Conservation (phyloP, 805 yeast species). For the Monosporozyma yasuniensis region DNA sequence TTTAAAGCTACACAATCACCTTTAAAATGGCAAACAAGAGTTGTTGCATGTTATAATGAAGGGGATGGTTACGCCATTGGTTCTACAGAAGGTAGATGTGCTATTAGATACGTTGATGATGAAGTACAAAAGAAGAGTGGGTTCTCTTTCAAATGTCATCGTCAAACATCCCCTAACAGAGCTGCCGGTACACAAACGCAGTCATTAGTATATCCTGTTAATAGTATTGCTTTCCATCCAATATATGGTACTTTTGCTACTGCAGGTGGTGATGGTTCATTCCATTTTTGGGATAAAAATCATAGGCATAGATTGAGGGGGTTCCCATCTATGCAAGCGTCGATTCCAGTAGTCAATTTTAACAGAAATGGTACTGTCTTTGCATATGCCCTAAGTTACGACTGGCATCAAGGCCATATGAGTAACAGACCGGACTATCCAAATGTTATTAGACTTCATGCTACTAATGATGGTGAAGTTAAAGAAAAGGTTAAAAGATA, state of each 20-base stretch:
- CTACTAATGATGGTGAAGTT: constrained; percentile 78
- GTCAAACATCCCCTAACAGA: constrained; percentile 45
- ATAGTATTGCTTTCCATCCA: constrained; percentile 81
- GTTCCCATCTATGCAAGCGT: constrained; percentile 55
- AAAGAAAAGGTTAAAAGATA: constrained; percentile 39
- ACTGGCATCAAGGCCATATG: constrained; percentile 89
- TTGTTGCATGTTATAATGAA: constrained; percentile 75
- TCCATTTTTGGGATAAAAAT: constrained; percentile 94
- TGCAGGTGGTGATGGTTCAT: constrained; percentile 90
- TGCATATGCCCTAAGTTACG: constrained; percentile 89
- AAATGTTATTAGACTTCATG: constrained; percentile 70
- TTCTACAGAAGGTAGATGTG: constrained; percentile 91
- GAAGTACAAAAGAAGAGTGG: constrained; percentile 61
- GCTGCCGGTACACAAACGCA: constrained; percentile 45
- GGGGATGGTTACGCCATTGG: constrained; percentile 93
- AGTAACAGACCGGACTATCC: constrained; percentile 70
- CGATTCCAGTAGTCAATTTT: constrained; percentile 72
- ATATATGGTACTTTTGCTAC: constrained; percentile 84
- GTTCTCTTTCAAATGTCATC: constrained; percentile 91
- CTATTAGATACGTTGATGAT: constrained; percentile 85
- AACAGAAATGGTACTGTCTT: constrained; percentile 75
- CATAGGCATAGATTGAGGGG: constrained; percentile 79
- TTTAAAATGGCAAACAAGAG: constrained; percentile 80
- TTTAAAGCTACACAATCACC: constrained; percentile 70
- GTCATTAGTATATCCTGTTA: constrained; percentile 66